Conservation (phyloP, 2,329 filamentous ascomycete species). For the Tolypocladium ophioglossoides region DNA sequence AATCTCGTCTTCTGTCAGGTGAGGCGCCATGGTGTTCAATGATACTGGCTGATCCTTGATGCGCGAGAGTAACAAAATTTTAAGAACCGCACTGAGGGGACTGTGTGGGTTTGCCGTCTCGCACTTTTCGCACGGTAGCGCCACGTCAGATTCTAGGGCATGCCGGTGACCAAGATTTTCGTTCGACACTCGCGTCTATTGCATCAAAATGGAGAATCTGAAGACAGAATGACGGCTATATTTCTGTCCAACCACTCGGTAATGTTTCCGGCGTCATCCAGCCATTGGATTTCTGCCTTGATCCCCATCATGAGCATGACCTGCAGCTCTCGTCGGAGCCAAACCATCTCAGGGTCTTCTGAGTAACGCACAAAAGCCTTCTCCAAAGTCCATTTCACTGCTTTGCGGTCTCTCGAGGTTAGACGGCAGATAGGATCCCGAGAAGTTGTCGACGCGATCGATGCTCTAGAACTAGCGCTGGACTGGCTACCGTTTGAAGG, state of each 20-base stretch:
- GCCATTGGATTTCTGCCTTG: constrained; percentile 68
- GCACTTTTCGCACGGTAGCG: constrained; percentile 24
- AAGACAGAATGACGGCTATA: constrained; percentile 13
- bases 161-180: no score
- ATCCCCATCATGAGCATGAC: constrained; percentile 62
- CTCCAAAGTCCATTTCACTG: constrained; percentile 42
- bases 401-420: constrained; percentile 44
- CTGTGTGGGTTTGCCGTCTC: constrained; percentile 22
- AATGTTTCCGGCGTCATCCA: constrained; percentile 46
- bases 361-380: constrained; percentile 20
- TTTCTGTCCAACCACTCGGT: constrained; percentile 37
- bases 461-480: neutral
- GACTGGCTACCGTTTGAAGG: constrained; percentile 2
- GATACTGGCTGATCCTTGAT: constrained; percentile 1
- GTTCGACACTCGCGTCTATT: no score
- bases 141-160: neutral
- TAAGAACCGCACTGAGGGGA: constrained; percentile 18
- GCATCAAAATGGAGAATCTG: neutral
- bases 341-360: constrained; percentile 19
- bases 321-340: constrained; percentile 50
- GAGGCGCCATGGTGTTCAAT: constrained; percentile 31
- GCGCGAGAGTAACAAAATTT: constrained; percentile 15
- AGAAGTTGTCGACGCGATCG: constrained; percentile 15
- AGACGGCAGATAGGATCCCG: constrained; percentile 27
- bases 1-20: constrained; percentile 66